A percentile compares a stretch with the other conserved stretches of the same genome.
These are phyloP conservation scores for Jacaranda copaia DNA, from an alignment of 257 asterid species.

Conservation along the genomic window DNA sequence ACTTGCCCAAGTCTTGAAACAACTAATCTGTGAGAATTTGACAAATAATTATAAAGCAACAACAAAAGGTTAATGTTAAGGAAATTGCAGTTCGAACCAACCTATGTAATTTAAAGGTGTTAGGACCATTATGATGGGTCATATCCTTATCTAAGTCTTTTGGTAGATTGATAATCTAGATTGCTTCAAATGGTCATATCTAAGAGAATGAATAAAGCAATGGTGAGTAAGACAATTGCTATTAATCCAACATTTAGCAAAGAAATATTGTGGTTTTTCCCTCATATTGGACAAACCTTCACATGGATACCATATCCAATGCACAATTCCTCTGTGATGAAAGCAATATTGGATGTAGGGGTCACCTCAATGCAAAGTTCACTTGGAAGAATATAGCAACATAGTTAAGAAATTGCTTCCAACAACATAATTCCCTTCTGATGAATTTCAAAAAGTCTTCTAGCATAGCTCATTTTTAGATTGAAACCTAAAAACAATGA, in stretches of 20 bases:
- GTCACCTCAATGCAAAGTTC: slow-evolving; percentile 94
- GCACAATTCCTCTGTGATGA: slow-evolving; percentile 95
- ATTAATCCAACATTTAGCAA: slow-evolving; percentile 6
- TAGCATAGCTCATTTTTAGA: no score
- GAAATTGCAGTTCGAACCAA: slow-evolving; percentile 37
- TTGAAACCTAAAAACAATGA: no score
- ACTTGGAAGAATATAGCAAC: slow-evolving; percentile 52
- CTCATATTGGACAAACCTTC: slow-evolving; percentile 63
- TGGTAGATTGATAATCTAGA: slow-evolving; percentile 92
- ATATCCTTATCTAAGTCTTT: slow-evolving; percentile 95
- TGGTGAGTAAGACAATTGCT: slow-evolving; percentile 26
- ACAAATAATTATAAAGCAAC: slow-evolving; percentile 24
- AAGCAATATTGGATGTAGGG: slow-evolving; percentile 79
- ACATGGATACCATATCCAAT: slow-evolving; percentile 98
- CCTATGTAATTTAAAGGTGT: slow-evolving; percentile 96
- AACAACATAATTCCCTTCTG: no score
- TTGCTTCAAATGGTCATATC: slow-evolving; percentile 98
- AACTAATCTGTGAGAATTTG: slow-evolving; percentile 67
- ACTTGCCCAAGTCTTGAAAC: slow-evolving; percentile 99
- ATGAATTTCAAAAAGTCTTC: no score
- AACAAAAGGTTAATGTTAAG: slow-evolving; percentile 16
- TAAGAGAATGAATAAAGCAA: slow-evolving; percentile 37
- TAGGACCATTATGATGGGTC: slow-evolving; percentile 97
- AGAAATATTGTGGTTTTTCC: slow-evolving; percentile 4
- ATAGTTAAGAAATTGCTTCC: slow-evolving; percentile 13